Base-by-base conservation (phyloP, 345 rosid genomes). In the Reutealis trisperma region DNA sequence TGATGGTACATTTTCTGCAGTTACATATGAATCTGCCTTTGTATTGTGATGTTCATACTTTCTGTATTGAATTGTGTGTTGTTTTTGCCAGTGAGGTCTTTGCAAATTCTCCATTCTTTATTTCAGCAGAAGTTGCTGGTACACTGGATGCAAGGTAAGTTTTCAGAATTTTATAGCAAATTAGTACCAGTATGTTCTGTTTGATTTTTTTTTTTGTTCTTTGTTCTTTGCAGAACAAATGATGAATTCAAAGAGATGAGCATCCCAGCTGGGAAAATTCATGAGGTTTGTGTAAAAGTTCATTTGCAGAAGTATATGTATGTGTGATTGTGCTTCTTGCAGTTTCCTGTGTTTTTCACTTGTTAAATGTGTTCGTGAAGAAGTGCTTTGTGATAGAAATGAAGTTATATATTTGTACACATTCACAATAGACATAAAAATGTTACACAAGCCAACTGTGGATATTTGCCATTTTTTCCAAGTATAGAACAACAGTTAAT, bases 81-180 rank as follows among this genome's bases (percentile, higher is more conserved):
- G 63, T 37, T 81, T 73, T 80, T 77, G 44, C 45, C 89, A 95
- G 98, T 77, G 96, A 85, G 84, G 98, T 95, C 70, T 92, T 95
- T 79, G 94, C 87, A 72, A 90, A 95, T 82, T 81, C 99, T 71
- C 99, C 99, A 41, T 95, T 92, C 92, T 90, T 95, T 84, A 90
- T 95, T 81, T 88, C 97, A 71, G 97, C 99, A 63, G 94, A 87
- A 78, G 88, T 84, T 74, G 94, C 94, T 63, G 97, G 97, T 69
- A 83, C 85, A 54, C 65, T 87, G 37, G 91, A 90, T 64, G 81
- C 85, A 72, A 83, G 93, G 98, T 92, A 80, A 83, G 83, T 84
- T 72, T 76, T 66, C 73, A 71, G 69, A 62, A 49, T 67, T 75
- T 73, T 73, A 19, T 34, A 64, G 71, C 76, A 73, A 51, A 63